phyloP scores from a whole-genome alignment of 768 basidiomycete genomes.

The Boletus rubescentipes region DNA sequence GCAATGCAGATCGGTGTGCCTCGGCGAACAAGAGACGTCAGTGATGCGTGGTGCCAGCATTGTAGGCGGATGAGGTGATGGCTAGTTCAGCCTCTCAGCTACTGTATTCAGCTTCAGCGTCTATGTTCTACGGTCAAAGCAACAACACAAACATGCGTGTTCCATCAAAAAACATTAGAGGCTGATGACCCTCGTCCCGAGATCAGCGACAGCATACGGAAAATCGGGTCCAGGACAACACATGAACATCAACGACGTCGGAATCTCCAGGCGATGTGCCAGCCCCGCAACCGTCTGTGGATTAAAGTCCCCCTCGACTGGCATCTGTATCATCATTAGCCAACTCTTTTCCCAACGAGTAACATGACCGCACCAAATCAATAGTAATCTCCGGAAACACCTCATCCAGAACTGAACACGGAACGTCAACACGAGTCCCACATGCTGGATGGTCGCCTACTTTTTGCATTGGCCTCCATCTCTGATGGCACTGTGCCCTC shows the following conservation, averaged over 20 bases:
- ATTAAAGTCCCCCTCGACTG: conserved; percentile 44
- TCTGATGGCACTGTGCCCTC: conserved; percentile 63
- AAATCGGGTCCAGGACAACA: conserved; percentile 52
- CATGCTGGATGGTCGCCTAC: conserved; percentile 29
- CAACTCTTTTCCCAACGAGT: neutral
- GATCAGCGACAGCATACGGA: conserved; percentile 43
- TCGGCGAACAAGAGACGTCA: too few species aligned
- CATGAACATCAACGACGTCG: conserved; percentile 62
- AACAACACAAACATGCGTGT: too few species aligned
- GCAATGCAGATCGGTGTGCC: too few species aligned
- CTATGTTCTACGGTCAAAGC: too few species aligned
- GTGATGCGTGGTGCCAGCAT: too few species aligned
- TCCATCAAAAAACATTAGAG: neutral
- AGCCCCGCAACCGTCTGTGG: conserved; percentile 49
- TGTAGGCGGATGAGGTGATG: too few species aligned
- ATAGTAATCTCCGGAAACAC: conserved; percentile 65
- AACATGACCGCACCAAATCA: conserved; percentile 45
- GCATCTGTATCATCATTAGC: conserved; percentile 34
- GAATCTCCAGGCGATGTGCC: conserved; percentile 47
- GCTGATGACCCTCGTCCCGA: conserved; percentile 51
- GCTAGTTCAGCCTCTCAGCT: too few species aligned
- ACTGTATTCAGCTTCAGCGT: too few species aligned
- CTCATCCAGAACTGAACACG: conserved; percentile 50
- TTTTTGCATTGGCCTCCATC: conserved; percentile 69
- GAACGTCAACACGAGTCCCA: neutral